These are phyloP conservation scores for Hylodesmum podocarpum DNA, from an alignment of 306 rosid species.

Conservation along the genomic window DNA sequence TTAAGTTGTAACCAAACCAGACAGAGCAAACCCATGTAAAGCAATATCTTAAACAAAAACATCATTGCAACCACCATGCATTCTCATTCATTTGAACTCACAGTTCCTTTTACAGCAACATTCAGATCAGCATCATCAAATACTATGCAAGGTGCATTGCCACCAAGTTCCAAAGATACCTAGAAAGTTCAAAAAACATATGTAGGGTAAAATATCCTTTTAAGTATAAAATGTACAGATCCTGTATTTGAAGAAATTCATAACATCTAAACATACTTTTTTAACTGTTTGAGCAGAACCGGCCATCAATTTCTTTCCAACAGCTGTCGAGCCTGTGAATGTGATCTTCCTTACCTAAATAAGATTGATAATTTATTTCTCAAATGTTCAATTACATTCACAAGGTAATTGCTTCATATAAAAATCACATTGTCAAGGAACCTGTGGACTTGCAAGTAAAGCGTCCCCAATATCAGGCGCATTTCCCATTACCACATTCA, in stretches of 20 bases:
- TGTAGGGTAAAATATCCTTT: neutral
- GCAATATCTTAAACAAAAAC: slow-evolving; percentile 15
- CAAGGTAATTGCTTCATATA: slow-evolving; percentile 22
- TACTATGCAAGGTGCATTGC: slow-evolving; percentile 95
- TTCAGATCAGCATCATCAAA: slow-evolving; percentile 97
- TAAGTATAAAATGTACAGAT: neutral
- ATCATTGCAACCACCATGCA: slow-evolving; percentile 15
- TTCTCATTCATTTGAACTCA: slow-evolving; percentile 49
- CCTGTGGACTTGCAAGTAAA: slow-evolving; percentile 87
- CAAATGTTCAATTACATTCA: slow-evolving; percentile 21
- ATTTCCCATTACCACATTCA: slow-evolving; percentile 93
- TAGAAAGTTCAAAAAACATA: slow-evolving; percentile 28
- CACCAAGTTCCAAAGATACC: slow-evolving; percentile 98
- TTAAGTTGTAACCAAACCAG: neutral
- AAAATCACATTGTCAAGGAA: slow-evolving; percentile 31
- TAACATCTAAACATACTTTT: slow-evolving; percentile 52
- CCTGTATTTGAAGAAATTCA: slow-evolving; percentile 23
- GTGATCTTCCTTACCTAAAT: slow-evolving; percentile 93
- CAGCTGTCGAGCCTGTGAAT: slow-evolving; percentile 96
- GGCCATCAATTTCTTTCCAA: slow-evolving; percentile 96
- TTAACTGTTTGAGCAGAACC: slow-evolving; percentile 95
- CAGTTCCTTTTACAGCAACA: slow-evolving; percentile 92
- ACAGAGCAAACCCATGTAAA: neutral
- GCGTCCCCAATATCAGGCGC: slow-evolving; percentile 88
- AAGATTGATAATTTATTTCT: slow-evolving; percentile 23